Evolutionary conservation across 1,284 basidiomycete species (phyloP).

Genomic region (Leccinum angustisporum): DNA sequence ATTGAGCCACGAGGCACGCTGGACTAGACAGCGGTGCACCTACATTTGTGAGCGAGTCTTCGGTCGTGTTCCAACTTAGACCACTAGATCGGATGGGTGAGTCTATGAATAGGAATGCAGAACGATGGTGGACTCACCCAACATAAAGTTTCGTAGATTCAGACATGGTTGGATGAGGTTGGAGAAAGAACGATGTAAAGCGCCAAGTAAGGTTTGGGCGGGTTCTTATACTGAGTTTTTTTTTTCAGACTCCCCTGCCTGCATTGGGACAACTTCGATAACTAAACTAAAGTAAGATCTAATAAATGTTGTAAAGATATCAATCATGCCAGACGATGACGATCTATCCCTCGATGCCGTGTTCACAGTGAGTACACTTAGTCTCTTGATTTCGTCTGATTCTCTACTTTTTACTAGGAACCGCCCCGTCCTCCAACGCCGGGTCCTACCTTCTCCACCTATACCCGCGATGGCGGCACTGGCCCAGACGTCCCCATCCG

Average conservation of each 20-base stretch:
- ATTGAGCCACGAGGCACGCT: background rate
- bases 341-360: background rate
- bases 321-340: background rate
- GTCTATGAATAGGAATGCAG: background rate
- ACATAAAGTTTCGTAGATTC: background rate
- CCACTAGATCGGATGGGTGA: background rate
- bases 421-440: conserved; percentile 59
- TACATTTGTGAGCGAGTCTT: background rate
- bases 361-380: background rate
- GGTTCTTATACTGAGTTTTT: background rate
- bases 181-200: background rate
- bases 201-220: background rate
- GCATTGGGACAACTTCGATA: background rate
- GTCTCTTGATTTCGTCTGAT: too few relatives aligned
- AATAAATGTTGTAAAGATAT: too few relatives aligned
- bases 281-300: too few relatives aligned
- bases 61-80: background rate
- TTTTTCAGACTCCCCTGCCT: background rate
- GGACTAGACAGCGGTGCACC: background rate
- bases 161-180: background rate
- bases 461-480: conserved; percentile 35
- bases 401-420: conserved; percentile 33
- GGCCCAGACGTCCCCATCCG: conserved; percentile 57
- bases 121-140: background rate
- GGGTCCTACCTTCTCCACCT: conserved; percentile 51